Conservation (phyloP, 2,329 filamentous ascomycete genomes). For the Epichloe aotearoae region DNA sequence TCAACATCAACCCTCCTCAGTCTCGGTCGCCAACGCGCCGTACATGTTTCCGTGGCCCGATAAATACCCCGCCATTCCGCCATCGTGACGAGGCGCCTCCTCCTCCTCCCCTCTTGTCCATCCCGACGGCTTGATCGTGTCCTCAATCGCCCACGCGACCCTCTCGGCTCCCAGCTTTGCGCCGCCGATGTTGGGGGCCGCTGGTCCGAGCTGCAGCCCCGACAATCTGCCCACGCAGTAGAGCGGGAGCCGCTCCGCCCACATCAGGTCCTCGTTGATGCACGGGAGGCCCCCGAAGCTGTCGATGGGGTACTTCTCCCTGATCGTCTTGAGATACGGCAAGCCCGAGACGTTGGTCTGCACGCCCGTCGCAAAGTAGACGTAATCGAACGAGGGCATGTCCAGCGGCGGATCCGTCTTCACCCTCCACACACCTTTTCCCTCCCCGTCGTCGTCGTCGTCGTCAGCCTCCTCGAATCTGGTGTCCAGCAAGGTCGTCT, state of each 20-base stretch:
- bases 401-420: conserved; percentile 38
- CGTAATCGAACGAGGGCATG: conserved; percentile 49
- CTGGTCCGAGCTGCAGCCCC: conserved; percentile 55
- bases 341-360: conserved; percentile 48
- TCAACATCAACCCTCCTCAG: not conserved
- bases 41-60: conserved; percentile 25
- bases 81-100: not conserved
- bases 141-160: conserved; percentile 56
- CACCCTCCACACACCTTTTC: conserved; percentile 24
- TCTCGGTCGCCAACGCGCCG: conserved; percentile 12
- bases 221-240: conserved; percentile 60
- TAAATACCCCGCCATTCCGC: conserved; percentile 16
- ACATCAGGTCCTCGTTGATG: conserved; percentile 64
- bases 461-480: conserved; percentile 32
- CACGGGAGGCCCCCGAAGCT: conserved; percentile 59
- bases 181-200: conserved; percentile 60
- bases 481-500: conserved; percentile 41
- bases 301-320: conserved; percentile 45
- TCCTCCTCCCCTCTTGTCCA: not conserved
- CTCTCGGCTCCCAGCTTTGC: conserved; percentile 61
- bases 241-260: conserved; percentile 57
- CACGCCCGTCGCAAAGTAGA: conserved; percentile 66
- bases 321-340: conserved; percentile 47
- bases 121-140: conserved; percentile 24
- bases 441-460: conserved; percentile 4